Base-by-base conservation (phyloP, 164 flowering plant species). In the Nymphaea thermarum region DNA sequence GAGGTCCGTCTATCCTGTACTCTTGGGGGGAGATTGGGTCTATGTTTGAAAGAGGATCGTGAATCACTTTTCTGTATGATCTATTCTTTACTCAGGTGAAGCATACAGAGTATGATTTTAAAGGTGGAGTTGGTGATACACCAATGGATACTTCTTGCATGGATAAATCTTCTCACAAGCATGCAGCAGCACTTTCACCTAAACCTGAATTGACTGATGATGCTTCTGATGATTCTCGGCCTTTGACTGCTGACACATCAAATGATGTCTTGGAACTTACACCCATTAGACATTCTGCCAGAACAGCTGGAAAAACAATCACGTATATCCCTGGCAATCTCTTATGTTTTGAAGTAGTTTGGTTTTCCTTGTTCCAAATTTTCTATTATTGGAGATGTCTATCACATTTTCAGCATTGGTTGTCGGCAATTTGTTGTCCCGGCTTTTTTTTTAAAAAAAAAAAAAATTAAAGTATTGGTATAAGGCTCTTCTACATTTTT, bases 111-210 rank as follows among this genome's bases (percentile, higher is more conserved):
- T 74, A 68, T 80, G 91, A 89, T 74, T 94, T 94, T 67, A 82
- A 85, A 81, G 98, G 95, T 60, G 97, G 97, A 72, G 96, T 87
- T 15, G 95, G 96, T 73, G 83, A 72, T 42, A 65, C 76, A 44
- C 60, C 78, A 73, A 78, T 44, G 57, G 74, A 68, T 63, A 81
- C 73, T 64, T 70, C 74, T 61, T 70, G 42, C 63, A 43, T 68
- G 18, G 74, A 55, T 63, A 78, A 76, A 74, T 64, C 67, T 43
- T 70, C 36, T 73, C 62, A 18, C 42, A 78, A 72, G 65, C 5
- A 64, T 65, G 68, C 59, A 51, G 83, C 76, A 68, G 70, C 76
- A 42, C 69, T 75, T 36, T 78, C 92, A 43, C 82, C 83, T 51
- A 71, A 71, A 63, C 65, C 60, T 65, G 80, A 80, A 47, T 10